These are phyloP conservation scores for Scytalidium sp. DNA, from an alignment of 2,329 filamentous ascomycete genomes.

Conservation along the genomic window DNA sequence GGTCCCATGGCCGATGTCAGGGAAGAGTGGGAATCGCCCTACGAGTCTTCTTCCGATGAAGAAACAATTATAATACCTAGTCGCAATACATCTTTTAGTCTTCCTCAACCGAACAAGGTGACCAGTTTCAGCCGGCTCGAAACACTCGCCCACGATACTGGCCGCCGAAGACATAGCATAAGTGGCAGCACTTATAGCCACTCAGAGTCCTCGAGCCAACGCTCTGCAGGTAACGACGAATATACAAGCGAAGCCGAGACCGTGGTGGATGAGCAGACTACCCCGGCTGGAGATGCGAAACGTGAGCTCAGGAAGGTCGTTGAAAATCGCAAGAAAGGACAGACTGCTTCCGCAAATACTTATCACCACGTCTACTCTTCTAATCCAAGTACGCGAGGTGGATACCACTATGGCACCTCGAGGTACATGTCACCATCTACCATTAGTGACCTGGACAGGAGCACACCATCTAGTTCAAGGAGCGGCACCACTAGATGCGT, in stretches of 20 bases:
- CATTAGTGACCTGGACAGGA: slow-evolving; percentile 45
- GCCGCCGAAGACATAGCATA: slow-evolving; percentile 16
- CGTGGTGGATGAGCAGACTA: slow-evolving; percentile 44
- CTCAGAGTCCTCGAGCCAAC: slow-evolving; percentile 26
- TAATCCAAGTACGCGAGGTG: slow-evolving; percentile 15
- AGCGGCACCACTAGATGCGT: slow-evolving; percentile 49
- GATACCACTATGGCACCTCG: slow-evolving; percentile 20
- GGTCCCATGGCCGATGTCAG: slow-evolving; percentile 12
- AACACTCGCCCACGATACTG: slow-evolving; percentile 10
- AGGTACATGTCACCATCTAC: slow-evolving; percentile 48
- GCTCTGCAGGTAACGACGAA: slow-evolving; percentile 18
- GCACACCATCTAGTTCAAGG: slow-evolving; percentile 38
- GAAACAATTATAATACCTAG: slow-evolving; percentile 65
- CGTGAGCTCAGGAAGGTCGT: slow-evolving; percentile 57
- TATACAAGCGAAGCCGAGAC: slow-evolving; percentile 59
- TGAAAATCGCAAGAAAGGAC: slow-evolving; percentile 22
- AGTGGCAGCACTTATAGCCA: slow-evolving; percentile 23
- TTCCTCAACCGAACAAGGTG: slow-evolving; percentile 20
- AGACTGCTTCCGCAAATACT: slow-evolving; percentile 16
- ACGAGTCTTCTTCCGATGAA: slow-evolving; percentile 57
- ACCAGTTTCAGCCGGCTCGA: slow-evolving; percentile 23
- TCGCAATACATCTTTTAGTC: slow-evolving; percentile 51
- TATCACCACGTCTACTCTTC: slow-evolving; percentile 18
- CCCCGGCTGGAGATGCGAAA: slow-evolving; percentile 50
- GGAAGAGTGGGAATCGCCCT: slow-evolving; percentile 41